Evolutionary conservation across 2,329 filamentous ascomycete species (phyloP).

Genomic region (Neonectria ditissima): DNA sequence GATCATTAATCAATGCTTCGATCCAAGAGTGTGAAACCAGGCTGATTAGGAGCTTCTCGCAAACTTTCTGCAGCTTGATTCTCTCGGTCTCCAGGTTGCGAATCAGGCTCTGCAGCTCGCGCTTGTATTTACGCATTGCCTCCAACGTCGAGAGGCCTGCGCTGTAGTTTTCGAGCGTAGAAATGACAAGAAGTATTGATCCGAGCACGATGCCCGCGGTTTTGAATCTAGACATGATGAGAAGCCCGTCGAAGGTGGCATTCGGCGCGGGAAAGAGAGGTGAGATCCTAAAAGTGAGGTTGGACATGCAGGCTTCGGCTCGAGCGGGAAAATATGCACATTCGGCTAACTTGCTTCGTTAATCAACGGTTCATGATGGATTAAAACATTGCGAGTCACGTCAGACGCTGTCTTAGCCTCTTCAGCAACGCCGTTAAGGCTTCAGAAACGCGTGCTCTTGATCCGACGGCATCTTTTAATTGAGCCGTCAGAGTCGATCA

Average conservation of each 20-base stretch:
- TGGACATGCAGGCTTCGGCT: too few relatives aligned
- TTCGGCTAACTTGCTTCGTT: too few relatives aligned
- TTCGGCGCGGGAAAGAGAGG: too few relatives aligned
- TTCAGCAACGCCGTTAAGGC: background rate
- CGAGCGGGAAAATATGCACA: too few relatives aligned
- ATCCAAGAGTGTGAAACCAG: background rate
- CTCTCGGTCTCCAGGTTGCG: conserved; percentile 19
- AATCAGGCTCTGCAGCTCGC: conserved; percentile 17
- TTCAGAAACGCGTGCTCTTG: background rate
- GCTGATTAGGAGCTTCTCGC: conserved; percentile 19
- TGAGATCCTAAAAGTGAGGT: too few relatives aligned
- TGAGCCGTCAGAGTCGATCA: background rate
- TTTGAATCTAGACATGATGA: conserved; percentile 27
- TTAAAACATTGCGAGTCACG: background rate
- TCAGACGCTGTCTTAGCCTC: background rate
- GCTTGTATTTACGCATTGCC: conserved; percentile 1
- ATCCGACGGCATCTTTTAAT: background rate
- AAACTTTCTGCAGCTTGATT: conserved; percentile 24
- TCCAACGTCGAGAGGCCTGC: background rate
- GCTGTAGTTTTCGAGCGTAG: conserved; percentile 17
- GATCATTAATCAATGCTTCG: conserved; percentile 16
- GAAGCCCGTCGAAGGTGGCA: too few relatives aligned
- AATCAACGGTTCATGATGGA: background rate
- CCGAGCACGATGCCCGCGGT: conserved; percentile 14
- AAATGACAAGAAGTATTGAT: conserved; percentile 4